Base-by-base conservation (phyloP, 306 rosid species). In the Lupinus albus region DNA sequence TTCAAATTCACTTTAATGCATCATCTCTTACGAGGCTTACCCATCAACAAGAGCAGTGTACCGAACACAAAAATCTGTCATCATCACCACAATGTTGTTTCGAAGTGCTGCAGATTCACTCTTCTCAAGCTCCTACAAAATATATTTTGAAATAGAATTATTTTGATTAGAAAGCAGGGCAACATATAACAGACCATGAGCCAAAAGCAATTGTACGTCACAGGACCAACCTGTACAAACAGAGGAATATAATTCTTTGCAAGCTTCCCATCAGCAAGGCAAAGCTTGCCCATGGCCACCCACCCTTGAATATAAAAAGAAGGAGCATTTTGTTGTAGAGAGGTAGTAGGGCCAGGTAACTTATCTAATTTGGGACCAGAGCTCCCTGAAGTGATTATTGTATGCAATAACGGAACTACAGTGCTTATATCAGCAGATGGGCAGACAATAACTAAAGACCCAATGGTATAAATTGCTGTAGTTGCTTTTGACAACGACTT, bases 21-120 rank as follows among this genome's bases (percentile, higher is more conserved):
- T 51, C 42, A 46, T 33, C 48, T 54, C 63, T 46, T 50, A 42
- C 56, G 18, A 48, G 61, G 35, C 95, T 87, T 84, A 92, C 98
- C 98, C 58, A 76, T 92, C 98, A 83, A 92, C 89, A n/a, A 92
- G 87, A 76, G 96, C 92, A 76, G 98, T 92, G 73, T 87, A 83
- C 63, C 90, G 96, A 74, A 92, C 86, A 45, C 98, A 92, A 79
- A 92, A 92, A 76, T 92, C 98, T 67, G 98, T 80, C 89, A 92
- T 89, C 80, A 69, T 79, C 56, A 89, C 91, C 11, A 89, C 85
- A 67, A 92, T 85, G 81, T 92, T 92, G 79, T 87, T 92, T 77
- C 98, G 96, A 54, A 89, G 93, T 28, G 96, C 87, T 11, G 98
- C 95, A 68, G 77, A 80, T 35, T 86, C 88, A 70, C 86, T 83